Evolutionary conservation across 371 early-diverging fungal species (phyloP), one percentile per base, ranked within the genome.

Genomic region (Mortierella sp.): DNA sequence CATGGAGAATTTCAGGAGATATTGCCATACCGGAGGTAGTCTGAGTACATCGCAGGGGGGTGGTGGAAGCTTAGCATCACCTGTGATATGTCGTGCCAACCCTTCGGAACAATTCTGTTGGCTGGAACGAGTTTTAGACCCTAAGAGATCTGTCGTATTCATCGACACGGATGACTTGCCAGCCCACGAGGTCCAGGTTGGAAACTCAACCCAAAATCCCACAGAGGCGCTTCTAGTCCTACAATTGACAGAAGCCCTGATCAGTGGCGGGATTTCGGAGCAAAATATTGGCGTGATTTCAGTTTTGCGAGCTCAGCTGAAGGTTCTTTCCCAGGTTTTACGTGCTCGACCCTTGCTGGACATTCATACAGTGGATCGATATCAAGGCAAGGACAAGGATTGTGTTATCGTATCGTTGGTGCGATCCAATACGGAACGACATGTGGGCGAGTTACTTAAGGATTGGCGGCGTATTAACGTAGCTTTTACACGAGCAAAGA

Each of bases 391-490:
- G n/a, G 98, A 97, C 78, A 96, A 96, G 85, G 94, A 92, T 1
- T 94, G 93, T 75, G 93, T 96, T 8, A 83, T 98, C 43, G 88
- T 95, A 13, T 98, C 96, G 33, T 89, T 96, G 67, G 99, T 96
- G 58, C 91, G 97, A 52, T 95, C 90, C 71, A 98, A 96, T 86
- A 59, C 77, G 0, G 84, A 88, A 4, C 87, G 84, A 60, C 92
- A 90, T 66, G 95, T 92, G 9, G 98, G 98, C 36, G 96, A 97
- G 43, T 84, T 99, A 15, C 82, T 99, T 52, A 86, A 90, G 67
- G 97, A 97, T 76, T 97, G 96, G 95, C 89, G 96, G 38, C 92
- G 99, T 28, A 86, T 99, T 71, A 99, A 99, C 82, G 99, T 99
- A 11, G 99, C 99, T 0, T 86, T 99, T 47, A 99, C 99, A 5